Evolutionary conservation across 305 asterid genomes (phyloP).

Genomic region (Coffea humblotiana): DNA sequence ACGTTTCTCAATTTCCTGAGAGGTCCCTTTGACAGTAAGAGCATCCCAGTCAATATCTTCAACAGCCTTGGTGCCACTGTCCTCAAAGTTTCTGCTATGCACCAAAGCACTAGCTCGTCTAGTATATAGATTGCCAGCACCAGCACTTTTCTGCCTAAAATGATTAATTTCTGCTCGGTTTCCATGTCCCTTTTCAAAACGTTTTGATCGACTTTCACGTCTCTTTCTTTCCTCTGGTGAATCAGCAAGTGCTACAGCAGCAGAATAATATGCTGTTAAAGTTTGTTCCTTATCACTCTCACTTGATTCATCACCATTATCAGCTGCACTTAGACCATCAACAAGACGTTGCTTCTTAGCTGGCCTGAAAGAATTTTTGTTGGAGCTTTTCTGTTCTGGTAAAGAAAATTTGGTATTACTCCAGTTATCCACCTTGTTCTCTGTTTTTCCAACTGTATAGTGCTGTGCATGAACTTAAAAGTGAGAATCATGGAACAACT

Average conservation of each 20-base stretch:
- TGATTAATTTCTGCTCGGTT: slow-evolving; percentile 45
- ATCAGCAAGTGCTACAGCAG: slow-evolving; percentile 70
- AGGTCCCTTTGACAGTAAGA: slow-evolving; percentile 89
- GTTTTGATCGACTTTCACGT: slow-evolving; percentile 92
- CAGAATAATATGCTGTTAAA: slow-evolving; percentile 67
- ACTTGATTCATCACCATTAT: slow-evolving; percentile 67
- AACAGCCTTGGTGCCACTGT: slow-evolving; percentile 79
- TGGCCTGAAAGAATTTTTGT: slow-evolving; percentile 53
- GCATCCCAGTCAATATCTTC: slow-evolving; percentile 99
- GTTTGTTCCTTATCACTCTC: slow-evolving; percentile 84
- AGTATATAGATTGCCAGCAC: slow-evolving; percentile 50
- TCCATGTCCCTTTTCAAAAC: slow-evolving; percentile 85
- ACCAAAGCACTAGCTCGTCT: slow-evolving; percentile 64
- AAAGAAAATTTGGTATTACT: slow-evolving; percentile 49
- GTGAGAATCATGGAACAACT: slow-evolving; percentile 14
- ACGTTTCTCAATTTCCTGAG: slow-evolving; percentile 93
- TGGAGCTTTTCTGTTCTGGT: slow-evolving; percentile 49
- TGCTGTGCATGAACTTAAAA: slow-evolving; percentile 40
- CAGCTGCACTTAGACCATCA: slow-evolving; percentile 44
- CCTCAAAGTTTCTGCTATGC: slow-evolving; percentile 71
- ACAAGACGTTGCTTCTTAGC: slow-evolving; percentile 81
- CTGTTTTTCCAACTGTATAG: slow-evolving; percentile 63
- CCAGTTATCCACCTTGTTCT: slow-evolving; percentile 48
- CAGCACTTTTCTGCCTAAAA: slow-evolving; percentile 45
- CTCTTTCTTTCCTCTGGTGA: slow-evolving; percentile 86